Evolutionary conservation across 495 filamentous ascomycete species (phyloP), one percentile per base, ranked within the genome.

Genomic region (Astrocystis sublimbata): DNA sequence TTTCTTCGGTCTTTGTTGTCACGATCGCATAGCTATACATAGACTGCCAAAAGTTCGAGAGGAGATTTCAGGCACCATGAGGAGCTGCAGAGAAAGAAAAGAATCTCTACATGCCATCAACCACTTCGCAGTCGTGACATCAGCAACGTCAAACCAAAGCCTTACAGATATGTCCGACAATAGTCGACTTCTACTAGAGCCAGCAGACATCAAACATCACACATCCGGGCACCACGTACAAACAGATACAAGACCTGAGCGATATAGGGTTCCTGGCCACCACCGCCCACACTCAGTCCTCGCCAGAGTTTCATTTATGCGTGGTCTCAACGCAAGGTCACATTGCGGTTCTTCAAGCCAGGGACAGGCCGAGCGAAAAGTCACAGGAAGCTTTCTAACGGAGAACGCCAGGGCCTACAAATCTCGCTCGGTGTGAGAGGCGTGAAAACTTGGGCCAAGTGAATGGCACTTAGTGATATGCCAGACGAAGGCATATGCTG

Each of bases 1-100:
- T 53, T 61, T 61, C 58, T 61, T 53, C 28, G 54, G 15, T 53
- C 26, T 23, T 21, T 30, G 41, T 33, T 53, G n/a, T n/a, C n/a
- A n/a, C n/a, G n/a, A n/a, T 53, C 30, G 26, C 47, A 35, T 12
- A 61, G 35, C 24, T 15, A 6, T 15, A 33, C 15, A 23, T 21
- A 4, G 19, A 15, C 21, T 46, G 12, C 35, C 5, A 26, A 17
- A 15, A 21, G 35, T 40, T 24, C 35, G 12, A 53, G 30, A 47
- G 6, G 52, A 21, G 31, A 33, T 36, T 38, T 31, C 17, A 9
- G 24, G 30, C 8, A 36, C 15, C 13, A n/a, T 21, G 26, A 7
- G 45, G 47, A 13, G 49, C 43, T 38, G 19, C 36, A 41, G 41
- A 46, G 55, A 58, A 58, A 58, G 56, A 46, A 46, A 19, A 8